phyloP scores from a whole-genome alignment of 352 stramenopile species.

The Phytopythium montanum region DNA sequence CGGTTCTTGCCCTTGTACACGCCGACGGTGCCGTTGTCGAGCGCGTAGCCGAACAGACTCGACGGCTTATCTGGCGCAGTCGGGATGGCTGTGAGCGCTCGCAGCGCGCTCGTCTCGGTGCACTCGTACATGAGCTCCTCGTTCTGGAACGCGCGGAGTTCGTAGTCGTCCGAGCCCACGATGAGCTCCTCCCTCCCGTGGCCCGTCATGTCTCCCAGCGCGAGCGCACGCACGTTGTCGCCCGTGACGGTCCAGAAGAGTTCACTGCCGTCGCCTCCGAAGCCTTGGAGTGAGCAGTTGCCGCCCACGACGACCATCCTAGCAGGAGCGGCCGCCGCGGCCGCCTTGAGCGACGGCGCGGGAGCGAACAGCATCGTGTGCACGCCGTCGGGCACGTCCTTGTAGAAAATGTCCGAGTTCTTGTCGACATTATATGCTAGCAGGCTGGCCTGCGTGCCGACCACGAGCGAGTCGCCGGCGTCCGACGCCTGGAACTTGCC shows the following conservation, averaged over 20 bases:
- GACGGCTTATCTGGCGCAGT: constrained; percentile 16
- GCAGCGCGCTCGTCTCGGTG: constrained; percentile 82
- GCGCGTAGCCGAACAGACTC: constrained; percentile 79
- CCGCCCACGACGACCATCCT: constrained; percentile 88
- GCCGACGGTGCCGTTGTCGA: constrained; percentile 92
- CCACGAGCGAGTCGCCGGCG: constrained; percentile 75
- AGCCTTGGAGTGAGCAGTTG: constrained; percentile 92
- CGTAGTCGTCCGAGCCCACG: constrained; percentile 90
- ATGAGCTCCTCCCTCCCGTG: constrained; percentile 75
- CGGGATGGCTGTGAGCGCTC: constrained; percentile 66
- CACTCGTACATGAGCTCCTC: constrained; percentile 89
- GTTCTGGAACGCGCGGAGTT: constrained; percentile 85
- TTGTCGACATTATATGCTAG: constrained; percentile 92
- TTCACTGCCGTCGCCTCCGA: constrained; percentile 74
- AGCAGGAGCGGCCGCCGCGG: constrained; percentile 19
- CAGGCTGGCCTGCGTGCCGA: constrained; percentile 88
- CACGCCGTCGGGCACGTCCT: constrained; percentile 83
- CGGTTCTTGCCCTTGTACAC: constrained; percentile 87
- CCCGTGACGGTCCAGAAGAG: constrained; percentile 91
- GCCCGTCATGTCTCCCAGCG: constrained; percentile 69
- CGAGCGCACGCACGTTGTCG: constrained; percentile 86
- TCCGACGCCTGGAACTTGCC: constrained; percentile 66
- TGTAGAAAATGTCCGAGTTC: constrained; percentile 94
- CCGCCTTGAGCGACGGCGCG: constrained; percentile 30
- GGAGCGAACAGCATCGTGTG: constrained; percentile 80